Conservation (phyloP, 495 filamentous ascomycete genomes). For the Neurospora intermedia region DNA sequence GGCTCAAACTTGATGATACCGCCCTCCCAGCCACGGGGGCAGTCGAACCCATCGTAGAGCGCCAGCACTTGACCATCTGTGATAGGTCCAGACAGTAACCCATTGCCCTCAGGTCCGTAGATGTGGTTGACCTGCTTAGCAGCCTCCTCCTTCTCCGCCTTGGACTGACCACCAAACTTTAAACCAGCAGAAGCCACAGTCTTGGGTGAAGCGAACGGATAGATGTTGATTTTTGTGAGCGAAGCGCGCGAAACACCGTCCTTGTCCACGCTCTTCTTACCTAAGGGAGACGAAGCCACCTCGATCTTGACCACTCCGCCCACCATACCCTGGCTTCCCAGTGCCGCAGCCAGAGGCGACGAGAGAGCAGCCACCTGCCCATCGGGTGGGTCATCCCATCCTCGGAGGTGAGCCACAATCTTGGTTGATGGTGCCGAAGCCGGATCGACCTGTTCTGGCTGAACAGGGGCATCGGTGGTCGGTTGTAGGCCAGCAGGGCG, state of each 20-base stretch:
- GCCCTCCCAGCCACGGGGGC: slow-evolving; percentile 49
- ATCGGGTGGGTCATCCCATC: slow-evolving; percentile 84
- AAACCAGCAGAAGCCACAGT: slow-evolving; percentile 50
- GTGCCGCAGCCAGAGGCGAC: slow-evolving; percentile 55
- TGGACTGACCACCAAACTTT: slow-evolving; percentile 82
- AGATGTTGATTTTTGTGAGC: slow-evolving; percentile 54
- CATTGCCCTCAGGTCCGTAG: slow-evolving; percentile 44
- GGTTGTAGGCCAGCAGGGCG: slow-evolving; percentile 69
- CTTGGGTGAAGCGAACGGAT: slow-evolving; percentile 55
- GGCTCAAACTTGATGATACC: slow-evolving; percentile 71
- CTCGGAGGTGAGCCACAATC: slow-evolving; percentile 60
- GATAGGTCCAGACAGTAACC: slow-evolving; percentile 72
- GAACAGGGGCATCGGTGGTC: slow-evolving; percentile 63
- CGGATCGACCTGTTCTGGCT: slow-evolving; percentile 48
- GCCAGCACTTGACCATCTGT: slow-evolving; percentile 77
- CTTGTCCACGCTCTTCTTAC: slow-evolving; percentile 19
- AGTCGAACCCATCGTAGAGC: slow-evolving; percentile 26
- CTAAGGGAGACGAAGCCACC: slow-evolving; percentile 34
- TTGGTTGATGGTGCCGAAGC: slow-evolving; percentile 53
- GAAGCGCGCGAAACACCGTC: slow-evolving; percentile 20
- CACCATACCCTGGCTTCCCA: slow-evolving; percentile 61
- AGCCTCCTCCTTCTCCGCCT: slow-evolving; percentile 60
- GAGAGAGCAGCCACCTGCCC: slow-evolving; percentile 69
- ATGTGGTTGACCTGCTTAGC: slow-evolving; percentile 43
- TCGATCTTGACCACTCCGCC: slow-evolving; percentile 84